Percentiles rank a stretch among this genome's conserved stretches.
phyloP scores from a whole-genome alignment of 2,329 filamentous ascomycete genomes.

The Fusarium secorum region DNA sequence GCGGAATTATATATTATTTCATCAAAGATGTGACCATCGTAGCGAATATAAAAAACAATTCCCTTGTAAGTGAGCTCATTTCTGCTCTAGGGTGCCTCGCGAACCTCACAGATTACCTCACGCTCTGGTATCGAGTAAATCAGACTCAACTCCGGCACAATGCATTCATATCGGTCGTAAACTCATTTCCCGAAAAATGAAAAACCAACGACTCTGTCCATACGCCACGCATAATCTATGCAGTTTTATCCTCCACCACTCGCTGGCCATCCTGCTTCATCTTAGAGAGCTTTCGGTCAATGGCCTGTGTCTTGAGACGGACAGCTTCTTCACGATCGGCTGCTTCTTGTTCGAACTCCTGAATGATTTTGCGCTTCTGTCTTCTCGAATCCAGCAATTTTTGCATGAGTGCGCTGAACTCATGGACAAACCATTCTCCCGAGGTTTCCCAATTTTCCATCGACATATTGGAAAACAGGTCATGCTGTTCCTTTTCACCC shows the following conservation, averaged over 20 bases:
- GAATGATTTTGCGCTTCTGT: conserved; percentile 58
- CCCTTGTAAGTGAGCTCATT: conserved; percentile 23
- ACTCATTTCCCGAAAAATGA: conserved; percentile 12
- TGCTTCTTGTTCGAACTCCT: conserved; percentile 64
- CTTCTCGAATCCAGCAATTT: conserved; percentile 58
- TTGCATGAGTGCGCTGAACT: conserved; percentile 60
- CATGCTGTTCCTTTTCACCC: conserved; percentile 55
- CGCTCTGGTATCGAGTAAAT: conserved; percentile 30
- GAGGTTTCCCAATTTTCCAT: conserved; percentile 66
- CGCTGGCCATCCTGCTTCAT: conserved; percentile 64
- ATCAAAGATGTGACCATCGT: conserved; percentile 24
- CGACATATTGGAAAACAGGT: conserved; percentile 62
- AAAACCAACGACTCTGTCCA: not conserved
- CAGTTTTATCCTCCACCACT: conserved; percentile 58
- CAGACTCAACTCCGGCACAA: conserved; percentile 38
- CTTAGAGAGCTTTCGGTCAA: conserved; percentile 62
- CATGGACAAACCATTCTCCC: conserved; percentile 67
- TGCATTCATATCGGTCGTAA: conserved; percentile 41
- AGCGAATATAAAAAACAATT: conserved; percentile 14
- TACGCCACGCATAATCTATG: conserved; percentile 12
- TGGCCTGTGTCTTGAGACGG: conserved; percentile 60
- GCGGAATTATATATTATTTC: conserved; percentile 1
- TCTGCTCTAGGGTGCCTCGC: conserved; percentile 13
- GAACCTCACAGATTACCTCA: conserved; percentile 23
- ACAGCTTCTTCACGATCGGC: conserved; percentile 62